Base-by-base conservation (phyloP, 2,329 filamentous ascomycete genomes). In the Aspergillus fructus region DNA sequence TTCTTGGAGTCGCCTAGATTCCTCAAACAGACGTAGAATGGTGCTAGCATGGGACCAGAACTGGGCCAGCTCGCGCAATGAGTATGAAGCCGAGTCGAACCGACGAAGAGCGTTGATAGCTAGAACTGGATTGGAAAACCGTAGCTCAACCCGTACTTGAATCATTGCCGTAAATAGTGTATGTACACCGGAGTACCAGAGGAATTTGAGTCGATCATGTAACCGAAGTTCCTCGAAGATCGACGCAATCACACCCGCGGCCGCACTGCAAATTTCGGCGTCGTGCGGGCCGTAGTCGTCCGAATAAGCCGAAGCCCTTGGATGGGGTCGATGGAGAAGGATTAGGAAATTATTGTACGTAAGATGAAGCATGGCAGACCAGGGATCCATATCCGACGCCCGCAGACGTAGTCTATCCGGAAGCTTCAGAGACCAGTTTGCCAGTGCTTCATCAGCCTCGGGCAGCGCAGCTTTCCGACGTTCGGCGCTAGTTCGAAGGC, bases 301-400 rank as follows among this genome's bases (percentile, higher is more conserved):
- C 2, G 74, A 75, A 56, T 76, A 76, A 2, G 74, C 72, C 0
- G 75, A 75, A 19, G 75, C 75, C 59, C 72, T 68, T 37, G 76
- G 76, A 60, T 78, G 75, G 9, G 76, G 76, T 33, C 76, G 74
- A 64, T 78, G 76, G 9, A 78, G 69, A 12, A 78, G 68, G 52
- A 78, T 78, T 11, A 78, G 66, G 53, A 78, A 77, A 58, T 78
- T 78, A 60, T 78, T 77, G 56, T 78, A 78, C 9, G 73, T 76
- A 4, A 78, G 62, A 62, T 78, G 76, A 45, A 78, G 71, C 70
- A 76, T 73, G 17, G 75, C 74, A 30, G 75, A 75, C 75, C 76
- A 78, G 3, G 74, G 70, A 51, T 76, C 74, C 70, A 75, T 73
- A 59, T 76, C 72, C 2, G 74, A 73, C 4, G 74, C 66, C 39